Evolutionary conservation across 441 rosid genomes (phyloP), one percentile per base, ranked within the genome.

Genomic region (Bocquillonia castaneifolia): DNA sequence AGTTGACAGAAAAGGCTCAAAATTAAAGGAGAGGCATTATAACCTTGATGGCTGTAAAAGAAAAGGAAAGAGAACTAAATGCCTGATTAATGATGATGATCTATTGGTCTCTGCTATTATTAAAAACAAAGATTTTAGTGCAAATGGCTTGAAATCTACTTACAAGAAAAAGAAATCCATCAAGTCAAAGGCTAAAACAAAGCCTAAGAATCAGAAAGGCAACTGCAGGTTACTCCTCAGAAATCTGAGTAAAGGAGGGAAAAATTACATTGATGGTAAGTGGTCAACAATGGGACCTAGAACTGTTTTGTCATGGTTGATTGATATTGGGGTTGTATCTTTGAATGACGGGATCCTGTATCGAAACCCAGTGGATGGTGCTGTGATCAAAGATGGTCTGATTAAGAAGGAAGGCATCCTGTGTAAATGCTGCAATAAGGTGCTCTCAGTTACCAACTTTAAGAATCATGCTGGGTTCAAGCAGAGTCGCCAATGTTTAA

Each of bases 301-400:
- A 77, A 85, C 96, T 6, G 89, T 93, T 51, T 80, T 93, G 69
- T 84, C 90, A 52, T 91, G 96, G 99, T 62, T 93, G 87, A 76
- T 88, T 71, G 58, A 82, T 74, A 48, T 83, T 71, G 86, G 88
- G 66, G 86, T 78, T 72, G 76, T 93, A 71, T 76, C 84, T 57
- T 73, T 66, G 60, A 83, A 88, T 68, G 99, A 91, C 70, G 87
- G 84, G 69, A 85, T 93, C 74, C 90, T 85, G 71, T 89, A 83
- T 65, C 85, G 89, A 59, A 83, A 85, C 73, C 87, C 88, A 13
- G 76, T 78, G 69, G 85, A 86, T 69, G 86, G 80, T 70, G 65
- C 82, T 17, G 85, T 91, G 68, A 76, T 89, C 44, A 93, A 89
- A 81, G 88, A 88, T 67, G 99, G 97, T 77, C 65, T 76, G 61